Percentiles rank a stretch among this genome's conserved stretches.
Evolutionary conservation across 2,329 filamentous ascomycete species (phyloP).

Genomic region (Colletotrichum chlorophyti): DNA sequence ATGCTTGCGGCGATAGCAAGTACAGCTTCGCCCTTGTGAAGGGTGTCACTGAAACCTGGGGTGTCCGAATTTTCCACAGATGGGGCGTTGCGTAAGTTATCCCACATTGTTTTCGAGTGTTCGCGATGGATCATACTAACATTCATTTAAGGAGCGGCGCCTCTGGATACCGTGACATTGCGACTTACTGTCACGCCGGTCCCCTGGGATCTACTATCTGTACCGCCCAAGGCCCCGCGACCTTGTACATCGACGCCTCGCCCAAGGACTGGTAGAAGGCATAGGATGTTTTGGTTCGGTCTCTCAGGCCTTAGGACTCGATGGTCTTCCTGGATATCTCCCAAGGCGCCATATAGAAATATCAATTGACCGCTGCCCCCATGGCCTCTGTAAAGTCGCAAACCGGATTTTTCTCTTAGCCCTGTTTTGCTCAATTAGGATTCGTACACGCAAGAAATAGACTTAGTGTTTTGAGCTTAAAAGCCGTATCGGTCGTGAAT

Average conservation of each 20-base stretch:
- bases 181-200: background rate
- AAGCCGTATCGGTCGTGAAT: too few species aligned
- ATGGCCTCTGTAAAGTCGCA: too few species aligned
- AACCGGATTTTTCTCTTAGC: too few species aligned
- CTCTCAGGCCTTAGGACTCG: too few species aligned
- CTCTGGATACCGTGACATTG: conserved; percentile 1
- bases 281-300: background rate
- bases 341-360: too few species aligned
- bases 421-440: too few species aligned
- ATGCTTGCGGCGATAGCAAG: conserved; percentile 15
- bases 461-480: too few species aligned
- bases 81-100: conserved; percentile 6
- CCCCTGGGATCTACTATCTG: background rate
- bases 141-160: background rate
- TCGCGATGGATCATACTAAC: background rate
- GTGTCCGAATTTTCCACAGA: background rate
- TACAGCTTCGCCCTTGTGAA: conserved; percentile 14
- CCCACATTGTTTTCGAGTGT: background rate
- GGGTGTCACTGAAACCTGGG: background rate
- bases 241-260: background rate
- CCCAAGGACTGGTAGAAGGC: background rate
- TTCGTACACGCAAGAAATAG: too few species aligned
- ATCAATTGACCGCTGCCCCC: too few species aligned
- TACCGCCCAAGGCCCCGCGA: background rate
- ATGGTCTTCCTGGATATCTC: too few species aligned